Evolutionary conservation across 257 asterid species (phyloP), one percentile per base, ranked within the genome.

Genomic region (Osmanthus fragrans): DNA sequence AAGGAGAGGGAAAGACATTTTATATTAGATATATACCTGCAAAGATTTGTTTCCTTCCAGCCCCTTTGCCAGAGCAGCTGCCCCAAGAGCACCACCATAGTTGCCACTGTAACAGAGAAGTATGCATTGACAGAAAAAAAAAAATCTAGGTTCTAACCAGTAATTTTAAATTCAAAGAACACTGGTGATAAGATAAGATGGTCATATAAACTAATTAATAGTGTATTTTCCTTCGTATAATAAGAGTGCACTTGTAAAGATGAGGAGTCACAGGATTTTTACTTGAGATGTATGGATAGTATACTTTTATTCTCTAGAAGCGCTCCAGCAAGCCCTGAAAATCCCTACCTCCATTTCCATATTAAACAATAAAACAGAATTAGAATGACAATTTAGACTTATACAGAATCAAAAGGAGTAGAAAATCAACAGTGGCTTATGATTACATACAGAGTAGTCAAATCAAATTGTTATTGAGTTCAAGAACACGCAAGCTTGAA

Each of bases 331-430:
- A 95, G 95, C 86, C 97, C 91, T 80, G 99, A 91, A 87, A 93
- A 92, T 87, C 99, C 99, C 99, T 95, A 92, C 91, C 93, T 89
- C 96, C 99, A 90, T 88, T 86, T 85, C 88, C 89, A 88, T 89
- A 86, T 87, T 77, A 74, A 76, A 83, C 39, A 71, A 77, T 39
- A 77, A 80, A 79, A 78, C 77, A 82, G 82, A 89, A 73, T 82
- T 82, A 87, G 90, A 76, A 74, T 54, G 72, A 65, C 76, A 84
- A 84, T 51, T 30, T 36, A 18, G 74, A 72, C 47, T 73, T 66
- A 34, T 29, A 73, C 75, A 76, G 32, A 75, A 29, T 70, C 54
- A 30, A 23, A 80, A 65, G 80, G 36, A 74, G 56, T 12, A 75
- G 72, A 70, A 69, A 71, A 19, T 13, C 70, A 56, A 75, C 76